phyloP scores from a whole-genome alignment of 805 yeast genomes.

The Schizosaccharomyces cryophilus region DNA sequence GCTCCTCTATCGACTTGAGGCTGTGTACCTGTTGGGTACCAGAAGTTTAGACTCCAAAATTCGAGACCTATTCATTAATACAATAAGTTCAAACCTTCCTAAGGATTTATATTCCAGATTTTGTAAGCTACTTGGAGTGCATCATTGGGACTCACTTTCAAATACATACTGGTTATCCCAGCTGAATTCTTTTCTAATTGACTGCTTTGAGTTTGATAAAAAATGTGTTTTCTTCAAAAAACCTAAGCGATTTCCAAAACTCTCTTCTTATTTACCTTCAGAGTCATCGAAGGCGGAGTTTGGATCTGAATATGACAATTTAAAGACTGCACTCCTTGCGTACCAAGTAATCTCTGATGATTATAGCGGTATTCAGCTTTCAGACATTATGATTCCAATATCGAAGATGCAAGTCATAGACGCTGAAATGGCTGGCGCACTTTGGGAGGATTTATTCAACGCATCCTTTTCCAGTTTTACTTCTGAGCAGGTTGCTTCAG shows the following conservation, averaged over 20 bases:
- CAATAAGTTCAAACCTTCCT: conserved; percentile 57
- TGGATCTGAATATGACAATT: neutral
- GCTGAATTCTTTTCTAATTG: conserved; percentile 32
- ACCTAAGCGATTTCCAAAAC: neutral
- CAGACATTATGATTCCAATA: neutral
- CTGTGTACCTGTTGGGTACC: conserved; percentile 86
- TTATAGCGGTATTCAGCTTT: neutral
- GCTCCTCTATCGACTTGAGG: conserved; percentile 82
- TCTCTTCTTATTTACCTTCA: neutral
- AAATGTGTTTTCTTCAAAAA: neutral
- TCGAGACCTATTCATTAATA: conserved; percentile 53
- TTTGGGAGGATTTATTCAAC: conserved; percentile 75
- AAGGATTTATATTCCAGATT: conserved; percentile 53
- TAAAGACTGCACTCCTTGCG: neutral
- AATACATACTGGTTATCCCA: conserved; percentile 91
- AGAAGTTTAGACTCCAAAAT: conserved; percentile 51
- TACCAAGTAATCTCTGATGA: neutral
- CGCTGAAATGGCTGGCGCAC: conserved; percentile 7
- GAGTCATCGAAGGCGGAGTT: no score
- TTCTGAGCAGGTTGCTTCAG: conserved; percentile 56
- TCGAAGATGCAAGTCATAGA: neutral
- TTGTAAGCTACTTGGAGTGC: conserved; percentile 74
- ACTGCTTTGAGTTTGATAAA: neutral
- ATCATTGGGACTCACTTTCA: conserved; percentile 86
- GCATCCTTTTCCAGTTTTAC: conserved; percentile 51